Evolutionary conservation across 192 early-diverging fungal species (phyloP).

Genomic region (Mortierella claussenii): DNA sequence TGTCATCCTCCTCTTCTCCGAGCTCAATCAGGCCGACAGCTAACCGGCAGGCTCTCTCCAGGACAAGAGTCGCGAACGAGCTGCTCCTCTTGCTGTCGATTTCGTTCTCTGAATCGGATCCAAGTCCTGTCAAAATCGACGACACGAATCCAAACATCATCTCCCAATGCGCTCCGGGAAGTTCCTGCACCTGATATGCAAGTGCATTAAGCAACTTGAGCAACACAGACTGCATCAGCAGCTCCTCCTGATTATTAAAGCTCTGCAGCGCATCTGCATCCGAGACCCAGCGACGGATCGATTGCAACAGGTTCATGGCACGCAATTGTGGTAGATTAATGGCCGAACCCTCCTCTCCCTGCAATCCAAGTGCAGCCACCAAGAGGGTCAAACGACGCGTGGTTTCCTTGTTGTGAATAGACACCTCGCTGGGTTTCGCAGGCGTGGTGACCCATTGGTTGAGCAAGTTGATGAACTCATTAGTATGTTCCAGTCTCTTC

Average conservation of each 20-base stretch:
- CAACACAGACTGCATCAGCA: conserved; percentile 27
- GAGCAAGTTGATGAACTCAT: conserved; percentile 41
- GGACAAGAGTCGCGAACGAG: conserved; percentile 10
- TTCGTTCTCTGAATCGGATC: not conserved
- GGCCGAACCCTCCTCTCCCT: not conserved
- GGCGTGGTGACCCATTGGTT: conserved; percentile 46
- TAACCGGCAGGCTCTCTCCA: conserved; percentile 25
- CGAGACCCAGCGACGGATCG: conserved; percentile 52
- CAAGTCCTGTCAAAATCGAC: conserved; percentile 13
- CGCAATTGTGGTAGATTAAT: conserved; percentile 53
- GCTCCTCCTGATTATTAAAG: conserved; percentile 23
- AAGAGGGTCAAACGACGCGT: conserved; percentile 30
- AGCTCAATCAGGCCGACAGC: conserved; percentile 34
- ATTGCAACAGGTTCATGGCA: conserved; percentile 52
- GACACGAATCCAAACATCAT: conserved; percentile 41
- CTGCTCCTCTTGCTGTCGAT: too few relatives aligned
- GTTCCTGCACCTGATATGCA: conserved; percentile 53
- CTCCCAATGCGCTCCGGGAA: conserved; percentile 60
- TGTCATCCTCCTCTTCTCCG: conserved; percentile 41
- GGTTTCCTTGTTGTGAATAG: conserved; percentile 11
- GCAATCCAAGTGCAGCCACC: conserved; percentile 6
- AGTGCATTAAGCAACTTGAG: conserved; percentile 50
- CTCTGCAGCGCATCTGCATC: conserved; percentile 12
- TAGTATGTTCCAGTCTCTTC: conserved; percentile 32
- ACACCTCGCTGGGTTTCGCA: conserved; percentile 15